Conservation (phyloP, 2,329 filamentous ascomycete genomes). For the Trichoderma koningii region DNA sequence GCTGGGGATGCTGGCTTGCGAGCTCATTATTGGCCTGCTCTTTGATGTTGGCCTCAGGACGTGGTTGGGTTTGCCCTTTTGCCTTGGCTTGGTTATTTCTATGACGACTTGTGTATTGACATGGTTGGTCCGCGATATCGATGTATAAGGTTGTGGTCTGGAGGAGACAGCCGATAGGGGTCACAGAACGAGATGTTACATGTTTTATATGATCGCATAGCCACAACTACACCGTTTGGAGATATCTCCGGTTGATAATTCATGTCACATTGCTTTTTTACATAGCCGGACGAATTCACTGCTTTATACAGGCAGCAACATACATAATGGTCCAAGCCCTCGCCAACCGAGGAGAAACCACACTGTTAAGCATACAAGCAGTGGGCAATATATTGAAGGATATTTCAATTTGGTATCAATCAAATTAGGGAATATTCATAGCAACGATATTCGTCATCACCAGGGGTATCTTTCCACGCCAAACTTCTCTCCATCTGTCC, state of each 20-base stretch:
- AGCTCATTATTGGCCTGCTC: constrained; percentile 32
- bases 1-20: constrained; percentile 32
- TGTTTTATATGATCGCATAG: neutral
- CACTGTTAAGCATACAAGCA: no score
- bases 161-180: neutral
- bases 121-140: constrained; percentile 25
- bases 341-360: no score
- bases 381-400: neutral
- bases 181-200: neutral
- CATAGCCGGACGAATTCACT: no score
- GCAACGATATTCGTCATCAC: neutral
- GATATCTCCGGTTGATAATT: neutral
- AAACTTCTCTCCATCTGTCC: neutral
- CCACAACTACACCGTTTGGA: no score
- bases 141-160: neutral
- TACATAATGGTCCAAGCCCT: no score
- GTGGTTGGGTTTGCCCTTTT: constrained; percentile 35
- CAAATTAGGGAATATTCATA: constrained; percentile 9
- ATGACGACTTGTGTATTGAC: constrained; percentile 29
- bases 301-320: no score
- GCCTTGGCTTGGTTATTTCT: constrained; percentile 29
- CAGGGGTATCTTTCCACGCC: constrained; percentile 22
- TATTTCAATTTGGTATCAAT: neutral
- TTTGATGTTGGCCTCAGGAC: constrained; percentile 33
- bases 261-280: neutral